phyloP scores from a whole-genome alignment of 169 alveolate species.

The Babesia caballi region DNA sequence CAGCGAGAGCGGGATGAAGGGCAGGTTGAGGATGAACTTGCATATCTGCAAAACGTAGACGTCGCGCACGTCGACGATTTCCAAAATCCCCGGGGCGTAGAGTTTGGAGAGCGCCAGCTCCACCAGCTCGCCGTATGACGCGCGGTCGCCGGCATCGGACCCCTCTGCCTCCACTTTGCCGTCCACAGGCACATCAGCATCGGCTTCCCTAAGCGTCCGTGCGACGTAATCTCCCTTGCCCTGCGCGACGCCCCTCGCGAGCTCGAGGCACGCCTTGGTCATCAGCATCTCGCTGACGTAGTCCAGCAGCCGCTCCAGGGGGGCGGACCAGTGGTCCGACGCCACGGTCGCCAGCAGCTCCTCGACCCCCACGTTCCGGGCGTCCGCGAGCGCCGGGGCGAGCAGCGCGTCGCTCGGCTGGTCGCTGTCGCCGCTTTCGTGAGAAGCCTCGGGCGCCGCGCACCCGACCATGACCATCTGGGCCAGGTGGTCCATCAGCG shows the following conservation, averaged over 20 bases:
- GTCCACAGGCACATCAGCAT: background rate
- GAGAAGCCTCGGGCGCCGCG: background rate
- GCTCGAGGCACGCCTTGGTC: conserved; percentile 21
- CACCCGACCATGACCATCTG: conserved; percentile 13
- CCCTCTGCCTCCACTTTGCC: background rate
- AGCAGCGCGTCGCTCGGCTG: background rate
- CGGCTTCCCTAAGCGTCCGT: background rate
- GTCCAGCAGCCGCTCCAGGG: conserved; percentile 12
- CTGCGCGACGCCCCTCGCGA: conserved; percentile 1
- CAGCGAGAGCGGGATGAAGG: conserved; percentile 28
- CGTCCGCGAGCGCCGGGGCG: conserved; percentile 5
- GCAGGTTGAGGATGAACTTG: conserved; percentile 39
- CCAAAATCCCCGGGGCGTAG: conserved; percentile 19
- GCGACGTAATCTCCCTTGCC: background rate
- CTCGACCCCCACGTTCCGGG: conserved; percentile 6
- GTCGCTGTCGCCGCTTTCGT: background rate
- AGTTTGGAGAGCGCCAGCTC: conserved; percentile 7
- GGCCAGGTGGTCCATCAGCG: conserved; percentile 43
- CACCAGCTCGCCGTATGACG: conserved; percentile 8
- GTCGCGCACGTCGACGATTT: conserved; percentile 26
- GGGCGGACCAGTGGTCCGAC: background rate
- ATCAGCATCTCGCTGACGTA: background rate
- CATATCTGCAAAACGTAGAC: conserved; percentile 32
- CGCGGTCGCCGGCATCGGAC: background rate
- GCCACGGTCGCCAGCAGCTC: conserved; percentile 5